Conservation (phyloP, 2,329 filamentous ascomycete species). For the Torrubiella hemipterigena region DNA sequence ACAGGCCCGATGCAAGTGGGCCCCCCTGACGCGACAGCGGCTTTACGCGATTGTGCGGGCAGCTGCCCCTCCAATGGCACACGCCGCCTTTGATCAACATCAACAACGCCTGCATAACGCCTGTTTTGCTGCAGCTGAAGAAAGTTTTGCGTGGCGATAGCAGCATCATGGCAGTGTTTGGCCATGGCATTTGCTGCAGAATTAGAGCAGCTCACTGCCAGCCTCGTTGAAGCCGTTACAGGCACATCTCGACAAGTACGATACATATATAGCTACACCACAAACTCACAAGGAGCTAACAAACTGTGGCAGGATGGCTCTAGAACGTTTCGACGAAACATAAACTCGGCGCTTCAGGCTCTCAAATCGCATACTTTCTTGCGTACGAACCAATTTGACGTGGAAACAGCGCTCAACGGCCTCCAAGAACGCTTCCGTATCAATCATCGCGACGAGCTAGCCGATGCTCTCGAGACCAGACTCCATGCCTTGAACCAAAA, state of each 20-base stretch:
- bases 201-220: conserved; percentile 53
- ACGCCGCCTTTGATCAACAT: too few relatives aligned
- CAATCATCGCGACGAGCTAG: conserved; percentile 65
- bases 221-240: conserved; percentile 56
- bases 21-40: too few relatives aligned
- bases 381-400: conserved; percentile 66
- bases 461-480: conserved; percentile 52
- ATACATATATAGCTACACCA: conserved; percentile 6
- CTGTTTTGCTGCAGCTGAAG: too few relatives aligned
- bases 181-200: conserved; percentile 60
- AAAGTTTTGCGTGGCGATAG: too few relatives aligned
- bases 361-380: conserved; percentile 44
- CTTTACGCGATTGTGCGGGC: too few relatives aligned
- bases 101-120: too few relatives aligned
- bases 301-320: conserved; percentile 11
- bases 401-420: conserved; percentile 52
- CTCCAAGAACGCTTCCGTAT: conserved; percentile 81
- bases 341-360: conserved; percentile 36
- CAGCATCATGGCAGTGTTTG: too few relatives aligned
- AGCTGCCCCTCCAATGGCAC: too few relatives aligned
- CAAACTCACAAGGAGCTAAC: conserved; percentile 5
- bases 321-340: conserved; percentile 28
- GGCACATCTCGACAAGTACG: conserved; percentile 40
- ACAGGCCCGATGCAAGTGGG: too few relatives aligned
- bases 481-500: conserved; percentile 44